Evolutionary conservation across 306 rosid genomes (phyloP).

Genomic region (Cucurbita pepo): DNA sequence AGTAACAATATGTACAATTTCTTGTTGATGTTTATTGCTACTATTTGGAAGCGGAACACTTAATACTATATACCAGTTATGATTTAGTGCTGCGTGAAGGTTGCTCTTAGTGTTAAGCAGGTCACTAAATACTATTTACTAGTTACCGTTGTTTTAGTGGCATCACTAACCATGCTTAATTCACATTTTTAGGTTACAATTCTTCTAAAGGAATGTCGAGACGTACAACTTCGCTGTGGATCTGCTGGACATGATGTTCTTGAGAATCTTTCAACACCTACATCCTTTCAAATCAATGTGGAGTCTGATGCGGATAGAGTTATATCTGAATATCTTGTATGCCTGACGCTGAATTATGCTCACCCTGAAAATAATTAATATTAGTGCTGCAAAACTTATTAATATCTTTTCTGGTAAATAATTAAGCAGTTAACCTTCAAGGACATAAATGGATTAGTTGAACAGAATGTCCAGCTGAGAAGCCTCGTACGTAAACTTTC

Average conservation of each 20-base stretch:
- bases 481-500: slow-evolving; percentile 78
- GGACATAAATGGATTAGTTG: slow-evolving; percentile 89
- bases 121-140: no score
- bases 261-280: slow-evolving; percentile 13
- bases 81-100: not conserved
- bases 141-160: not conserved
- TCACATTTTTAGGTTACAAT: slow-evolving; percentile 46
- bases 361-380: not conserved
- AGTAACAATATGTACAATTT: not conserved
- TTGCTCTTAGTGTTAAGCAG: not conserved
- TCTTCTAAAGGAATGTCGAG: slow-evolving; percentile 91
- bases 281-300: slow-evolving; percentile 16
- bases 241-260: slow-evolving; percentile 28
- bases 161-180: not conserved
- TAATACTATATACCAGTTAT: not conserved
- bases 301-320: slow-evolving; percentile 55
- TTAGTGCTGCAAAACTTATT: not conserved
- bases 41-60: not conserved
- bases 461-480: slow-evolving; percentile 84
- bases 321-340: slow-evolving; percentile 73
- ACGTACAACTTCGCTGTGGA: slow-evolving; percentile 79
- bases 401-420: not conserved
- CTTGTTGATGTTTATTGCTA: not conserved
- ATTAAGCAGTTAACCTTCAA: slow-evolving; percentile 71
- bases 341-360: slow-evolving; percentile 10